phyloP scores from a whole-genome alignment of 2,329 filamentous ascomycete species.

The Colletotrichum sansevieriae region DNA sequence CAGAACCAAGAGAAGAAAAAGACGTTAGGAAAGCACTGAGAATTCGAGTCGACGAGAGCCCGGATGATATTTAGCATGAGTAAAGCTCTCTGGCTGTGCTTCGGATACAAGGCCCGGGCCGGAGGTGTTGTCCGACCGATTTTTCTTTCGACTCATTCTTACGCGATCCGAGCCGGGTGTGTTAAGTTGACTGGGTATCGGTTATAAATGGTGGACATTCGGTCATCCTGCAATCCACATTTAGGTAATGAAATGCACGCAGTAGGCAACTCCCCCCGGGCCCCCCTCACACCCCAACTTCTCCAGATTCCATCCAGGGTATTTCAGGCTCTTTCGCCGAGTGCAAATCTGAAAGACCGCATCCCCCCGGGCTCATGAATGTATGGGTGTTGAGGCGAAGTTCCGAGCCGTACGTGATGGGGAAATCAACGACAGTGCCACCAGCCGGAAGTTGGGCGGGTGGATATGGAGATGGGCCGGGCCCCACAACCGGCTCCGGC shows the following conservation, averaged over 20 bases:
- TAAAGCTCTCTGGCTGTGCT: too few relatives aligned
- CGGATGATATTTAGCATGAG: too few relatives aligned
- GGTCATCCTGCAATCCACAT: slow-evolving; percentile 26
- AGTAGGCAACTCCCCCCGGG: slow-evolving; percentile 12
- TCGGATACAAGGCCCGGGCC: too few relatives aligned
- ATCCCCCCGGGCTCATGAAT: not conserved
- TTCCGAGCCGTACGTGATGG: slow-evolving; percentile 6
- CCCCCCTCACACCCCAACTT: slow-evolving; percentile 17
- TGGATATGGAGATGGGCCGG: not conserved
- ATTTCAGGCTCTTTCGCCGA: slow-evolving; percentile 14
- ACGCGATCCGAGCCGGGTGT: slow-evolving; percentile 3
- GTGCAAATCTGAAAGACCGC: not conserved
- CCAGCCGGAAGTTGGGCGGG: not conserved
- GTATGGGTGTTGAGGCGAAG: not conserved
- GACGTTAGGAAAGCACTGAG: too few relatives aligned
- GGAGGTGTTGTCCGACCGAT: not conserved
- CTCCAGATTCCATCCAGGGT: slow-evolving; percentile 11
- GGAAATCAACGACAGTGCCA: not conserved
- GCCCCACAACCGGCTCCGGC: not conserved
- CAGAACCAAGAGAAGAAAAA: too few relatives aligned
- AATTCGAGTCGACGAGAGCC: too few relatives aligned
- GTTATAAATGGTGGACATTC: slow-evolving; percentile 36
- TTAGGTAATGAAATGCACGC: slow-evolving; percentile 31
- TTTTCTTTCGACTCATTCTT: not conserved
- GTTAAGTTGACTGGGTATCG: not conserved